These are phyloP conservation scores for Platanthera zijinensis DNA, from an alignment of 106 monocot genomes.

Conservation along the genomic window DNA sequence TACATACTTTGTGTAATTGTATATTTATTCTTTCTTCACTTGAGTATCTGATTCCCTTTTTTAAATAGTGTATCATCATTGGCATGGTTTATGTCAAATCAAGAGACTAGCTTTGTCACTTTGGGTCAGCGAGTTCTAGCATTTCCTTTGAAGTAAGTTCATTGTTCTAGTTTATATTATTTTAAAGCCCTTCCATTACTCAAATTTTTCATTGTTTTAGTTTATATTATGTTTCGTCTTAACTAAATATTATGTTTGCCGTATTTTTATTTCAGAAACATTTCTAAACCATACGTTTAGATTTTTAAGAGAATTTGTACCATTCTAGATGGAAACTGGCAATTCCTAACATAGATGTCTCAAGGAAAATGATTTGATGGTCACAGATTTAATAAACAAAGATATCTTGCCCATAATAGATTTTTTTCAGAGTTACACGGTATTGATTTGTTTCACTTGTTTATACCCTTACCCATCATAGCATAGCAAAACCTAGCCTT, in stretches of 20 bases:
- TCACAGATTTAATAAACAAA: not conserved
- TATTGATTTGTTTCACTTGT: not conserved
- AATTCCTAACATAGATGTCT: not conserved
- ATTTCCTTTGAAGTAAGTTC: constrained; percentile 82
- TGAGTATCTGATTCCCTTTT: not conserved
- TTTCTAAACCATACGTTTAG: not conserved
- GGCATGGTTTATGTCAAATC: constrained; percentile 97
- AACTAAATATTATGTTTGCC: not conserved
- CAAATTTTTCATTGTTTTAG: not conserved
- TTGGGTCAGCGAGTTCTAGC: constrained; percentile 93
- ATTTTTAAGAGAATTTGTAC: not conserved
- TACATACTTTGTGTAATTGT: not conserved
- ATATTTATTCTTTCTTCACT: not conserved
- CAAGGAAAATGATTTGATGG: not conserved
- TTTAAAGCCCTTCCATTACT: not conserved
- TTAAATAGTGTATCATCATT: constrained; percentile 77
- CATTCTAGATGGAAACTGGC: not conserved
- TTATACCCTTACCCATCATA: not conserved
- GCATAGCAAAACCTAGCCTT: not conserved
- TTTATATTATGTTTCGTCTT: not conserved
- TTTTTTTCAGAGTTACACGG: not conserved
- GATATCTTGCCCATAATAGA: not conserved
- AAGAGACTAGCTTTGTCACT: constrained; percentile 98
- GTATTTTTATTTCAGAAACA: not conserved
- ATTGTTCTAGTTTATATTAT: not conserved